Evolutionary conservation across 2,329 filamentous ascomycete species (phyloP).

Genomic region (Colletotrichum tofieldiae): DNA sequence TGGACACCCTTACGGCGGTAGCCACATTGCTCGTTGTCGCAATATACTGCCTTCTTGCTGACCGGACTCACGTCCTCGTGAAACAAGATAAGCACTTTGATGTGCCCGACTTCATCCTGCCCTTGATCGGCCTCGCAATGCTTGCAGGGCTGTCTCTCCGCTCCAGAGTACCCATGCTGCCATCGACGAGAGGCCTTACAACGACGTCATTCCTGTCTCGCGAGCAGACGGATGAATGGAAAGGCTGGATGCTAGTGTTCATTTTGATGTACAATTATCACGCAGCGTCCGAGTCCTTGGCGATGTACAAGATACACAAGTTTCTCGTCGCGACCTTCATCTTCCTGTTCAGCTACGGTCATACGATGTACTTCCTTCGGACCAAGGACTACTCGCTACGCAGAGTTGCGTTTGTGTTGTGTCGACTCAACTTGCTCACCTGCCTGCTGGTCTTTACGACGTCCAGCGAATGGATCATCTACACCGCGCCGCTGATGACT

Average conservation of each 20-base stretch:
- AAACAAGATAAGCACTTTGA: constrained; percentile 66
- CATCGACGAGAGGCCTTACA: neutral
- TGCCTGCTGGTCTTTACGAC: constrained; percentile 69
- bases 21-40: constrained; percentile 46
- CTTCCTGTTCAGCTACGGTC: constrained; percentile 75
- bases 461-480: constrained; percentile 65
- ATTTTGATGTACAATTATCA: constrained; percentile 72
- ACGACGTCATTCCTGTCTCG: constrained; percentile 58
- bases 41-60: constrained; percentile 66
- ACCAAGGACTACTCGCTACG: constrained; percentile 70
- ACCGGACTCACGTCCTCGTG: constrained; percentile 68
- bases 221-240: constrained; percentile 75
- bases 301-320: constrained; percentile 69
- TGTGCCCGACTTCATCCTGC: constrained; percentile 46
- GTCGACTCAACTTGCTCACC: constrained; percentile 72
- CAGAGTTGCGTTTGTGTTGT: constrained; percentile 62
- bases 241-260: constrained; percentile 75
- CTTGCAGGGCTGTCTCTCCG: constrained; percentile 42
- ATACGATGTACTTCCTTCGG: constrained; percentile 71
- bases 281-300: constrained; percentile 61
- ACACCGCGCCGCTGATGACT: constrained; percentile 72
- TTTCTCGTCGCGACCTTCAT: constrained; percentile 71
- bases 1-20: constrained; percentile 49
- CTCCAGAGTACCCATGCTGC: neutral
- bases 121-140: constrained; percentile 47